These are phyloP conservation scores for Podosphaera leucotricha DNA, from an alignment of 2,329 filamentous ascomycete genomes.

Conservation along the genomic window DNA sequence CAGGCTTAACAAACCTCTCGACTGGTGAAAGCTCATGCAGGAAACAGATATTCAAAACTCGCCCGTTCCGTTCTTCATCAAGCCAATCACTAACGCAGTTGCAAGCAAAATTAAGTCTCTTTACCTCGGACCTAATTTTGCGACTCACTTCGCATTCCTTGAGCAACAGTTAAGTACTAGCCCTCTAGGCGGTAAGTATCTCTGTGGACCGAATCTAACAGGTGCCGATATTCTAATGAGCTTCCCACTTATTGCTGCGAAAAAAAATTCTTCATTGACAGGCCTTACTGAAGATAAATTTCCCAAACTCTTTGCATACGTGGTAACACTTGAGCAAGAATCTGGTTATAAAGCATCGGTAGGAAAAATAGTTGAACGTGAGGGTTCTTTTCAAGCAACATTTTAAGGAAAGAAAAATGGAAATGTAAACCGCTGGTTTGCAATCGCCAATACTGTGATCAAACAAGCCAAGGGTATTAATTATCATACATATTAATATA, in stretches of 20 bases:
- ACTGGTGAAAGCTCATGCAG: slow-evolving; percentile 8
- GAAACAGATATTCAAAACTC: slow-evolving; percentile 29
- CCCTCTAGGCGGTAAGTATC: slow-evolving; percentile 23
- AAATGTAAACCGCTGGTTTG: too few species aligned
- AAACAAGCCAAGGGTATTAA: too few species aligned
- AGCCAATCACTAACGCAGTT: slow-evolving; percentile 33
- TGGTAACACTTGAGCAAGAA: slow-evolving; percentile 20
- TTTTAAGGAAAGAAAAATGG: slow-evolving; percentile 1
- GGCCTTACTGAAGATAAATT: slow-evolving; percentile 20
- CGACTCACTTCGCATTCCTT: slow-evolving; percentile 25
- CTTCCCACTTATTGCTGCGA: slow-evolving; percentile 24
- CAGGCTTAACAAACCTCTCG: background rate
- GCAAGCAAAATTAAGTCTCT: slow-evolving; percentile 21
- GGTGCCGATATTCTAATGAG: slow-evolving; percentile 28
- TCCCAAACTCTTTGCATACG: slow-evolving; percentile 23
- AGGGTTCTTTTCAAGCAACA: slow-evolving; percentile 14
- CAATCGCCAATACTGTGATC: too few species aligned
- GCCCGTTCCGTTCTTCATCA: slow-evolving; percentile 44
- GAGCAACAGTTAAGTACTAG: slow-evolving; percentile 23
- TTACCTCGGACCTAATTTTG: slow-evolving; percentile 24
- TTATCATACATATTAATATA: too few species aligned
- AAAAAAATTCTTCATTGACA: slow-evolving; percentile 7
- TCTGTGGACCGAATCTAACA: slow-evolving; percentile 24
- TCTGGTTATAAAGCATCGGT: slow-evolving; percentile 22
- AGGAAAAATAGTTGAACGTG: slow-evolving; percentile 23